Conservation (phyloP, 768 basidiomycete genomes). For the Lentinus tigrinus region DNA sequence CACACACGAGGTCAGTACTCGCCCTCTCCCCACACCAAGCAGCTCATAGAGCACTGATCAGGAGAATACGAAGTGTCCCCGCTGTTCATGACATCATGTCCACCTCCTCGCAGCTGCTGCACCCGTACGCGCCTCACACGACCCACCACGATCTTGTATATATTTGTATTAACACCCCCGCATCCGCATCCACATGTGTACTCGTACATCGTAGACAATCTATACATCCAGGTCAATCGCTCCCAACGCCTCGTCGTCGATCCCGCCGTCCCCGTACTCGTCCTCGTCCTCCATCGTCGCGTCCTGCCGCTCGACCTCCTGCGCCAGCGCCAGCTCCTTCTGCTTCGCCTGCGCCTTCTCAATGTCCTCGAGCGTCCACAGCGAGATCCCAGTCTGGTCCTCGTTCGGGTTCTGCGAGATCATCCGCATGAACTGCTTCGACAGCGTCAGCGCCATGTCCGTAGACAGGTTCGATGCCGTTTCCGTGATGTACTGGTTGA, state of each 20-base stretch:
- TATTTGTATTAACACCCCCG: conserved; percentile 5
- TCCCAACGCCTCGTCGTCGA: conserved; percentile 31
- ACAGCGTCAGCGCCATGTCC: conserved; percentile 93
- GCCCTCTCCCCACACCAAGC: neutral
- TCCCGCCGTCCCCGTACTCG: conserved; percentile 38
- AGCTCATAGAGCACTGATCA: neutral
- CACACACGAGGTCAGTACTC: conserved; percentile 40
- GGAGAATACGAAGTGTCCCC: conserved; percentile 10
- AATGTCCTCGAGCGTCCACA: conserved; percentile 94
- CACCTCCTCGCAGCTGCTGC: neutral
- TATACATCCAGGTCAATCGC: conserved; percentile 29
- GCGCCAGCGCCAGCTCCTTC: conserved; percentile 56
- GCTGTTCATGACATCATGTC: conserved; percentile 2
- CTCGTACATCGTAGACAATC: conserved; percentile 9
- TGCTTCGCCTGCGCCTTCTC: conserved; percentile 84
- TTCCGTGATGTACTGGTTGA: conserved; percentile 99
- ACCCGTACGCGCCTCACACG: neutral
- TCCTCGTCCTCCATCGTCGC: conserved; percentile 45
- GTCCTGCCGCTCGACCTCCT: conserved; percentile 39
- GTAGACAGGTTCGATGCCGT: conserved; percentile 96
- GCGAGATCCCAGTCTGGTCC: conserved; percentile 88
- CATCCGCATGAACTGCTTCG: conserved; percentile 96
- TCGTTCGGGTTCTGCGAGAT: conserved; percentile 98
- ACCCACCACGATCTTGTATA: neutral
- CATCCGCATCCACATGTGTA: conserved; percentile 1